A percentile compares a stretch with the other conserved stretches of the same genome.
phyloP scores from a whole-genome alignment of 2,329 filamentous ascomycete genomes.

The Aspergillus glaucus region DNA sequence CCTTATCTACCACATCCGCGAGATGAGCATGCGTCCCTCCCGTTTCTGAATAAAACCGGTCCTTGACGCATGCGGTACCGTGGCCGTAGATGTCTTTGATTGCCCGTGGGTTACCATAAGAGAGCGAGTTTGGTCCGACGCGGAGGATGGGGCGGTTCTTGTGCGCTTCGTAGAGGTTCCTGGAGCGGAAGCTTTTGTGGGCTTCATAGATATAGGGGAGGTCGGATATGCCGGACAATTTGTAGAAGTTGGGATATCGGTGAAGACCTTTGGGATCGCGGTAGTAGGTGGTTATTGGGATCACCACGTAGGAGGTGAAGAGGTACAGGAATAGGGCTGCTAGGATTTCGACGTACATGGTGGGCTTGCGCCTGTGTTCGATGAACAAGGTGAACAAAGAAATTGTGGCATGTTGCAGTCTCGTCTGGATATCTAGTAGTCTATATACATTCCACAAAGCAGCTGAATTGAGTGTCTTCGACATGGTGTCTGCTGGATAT shows the following conservation, averaged over 20 bases:
- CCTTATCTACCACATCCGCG: background rate
- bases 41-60: background rate
- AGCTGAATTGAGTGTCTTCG: too few species aligned
- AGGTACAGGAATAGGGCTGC: background rate
- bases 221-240: slow-evolving; percentile 11
- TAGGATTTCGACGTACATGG: too few species aligned
- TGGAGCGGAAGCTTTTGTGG: slow-evolving; percentile 17
- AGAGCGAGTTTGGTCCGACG: slow-evolving; percentile 14
- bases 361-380: too few species aligned
- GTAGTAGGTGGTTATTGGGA: slow-evolving; percentile 11
- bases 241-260: slow-evolving; percentile 10
- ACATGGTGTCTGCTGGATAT: too few species aligned
- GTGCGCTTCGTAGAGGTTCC: slow-evolving; percentile 14
- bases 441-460: too few species aligned
- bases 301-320: slow-evolving; percentile 5
- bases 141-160: slow-evolving; percentile 14
- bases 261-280: slow-evolving; percentile 14
- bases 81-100: background rate
- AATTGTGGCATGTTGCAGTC: too few species aligned
- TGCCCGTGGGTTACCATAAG: slow-evolving; percentile 1
- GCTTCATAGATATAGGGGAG: slow-evolving; percentile 13
- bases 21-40: background rate
- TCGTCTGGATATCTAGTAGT: too few species aligned
- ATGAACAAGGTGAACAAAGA: background rate
- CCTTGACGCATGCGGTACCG: background rate